Base-by-base conservation (phyloP, 805 yeast genomes). In the Teunomyces funiuensis region DNA sequence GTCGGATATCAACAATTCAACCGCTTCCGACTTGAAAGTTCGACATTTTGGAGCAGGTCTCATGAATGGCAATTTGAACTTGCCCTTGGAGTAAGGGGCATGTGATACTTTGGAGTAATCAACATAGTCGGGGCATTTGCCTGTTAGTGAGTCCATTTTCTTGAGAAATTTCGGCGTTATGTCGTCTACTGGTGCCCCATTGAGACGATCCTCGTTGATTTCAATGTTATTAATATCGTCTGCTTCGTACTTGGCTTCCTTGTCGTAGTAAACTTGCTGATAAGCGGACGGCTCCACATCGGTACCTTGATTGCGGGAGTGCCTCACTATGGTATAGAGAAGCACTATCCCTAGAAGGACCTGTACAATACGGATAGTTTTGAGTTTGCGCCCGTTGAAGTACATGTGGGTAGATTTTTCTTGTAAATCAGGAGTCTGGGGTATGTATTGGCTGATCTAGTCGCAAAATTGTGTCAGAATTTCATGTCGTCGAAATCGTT, bases 1-100 rank as follows among this genome's bases (percentile, higher is more conserved):
- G 37, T 79, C 82, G 2, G 49, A 56, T 16, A 88, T 77, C 26
- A 81, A 64, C 11, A 54, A 51, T 48, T 88, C 97, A 3, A 89
- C 82, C 0, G 77, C 77, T 0, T 54, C 50, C 0, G 90, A 83
- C 2, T 45, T 49, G 58, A 87, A 88, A 0, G 95, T 88, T 6
- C 96, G 76, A 57, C 96, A 89, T 27, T 73, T 57, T 10, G 64
- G 66, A 0, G 77, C 68, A 1, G 97, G 97, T 50, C 97, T 68
- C 81, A 87, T 90, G 49, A 55, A 85, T 1, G 96, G 88, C 44
- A 82, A 66, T 28, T 60, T 51, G 37, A 76, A 58, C 2, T 71
- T 61, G 0, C 96, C 95, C 2, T 54, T 48, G 0, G 85, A 73
- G 19, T 66, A 68, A 1, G 95, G 95, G 1, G 49, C 55, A 50